phyloP scores from a whole-genome alignment of 2,329 filamentous ascomycete genomes.

The Cladosporium sp. region DNA sequence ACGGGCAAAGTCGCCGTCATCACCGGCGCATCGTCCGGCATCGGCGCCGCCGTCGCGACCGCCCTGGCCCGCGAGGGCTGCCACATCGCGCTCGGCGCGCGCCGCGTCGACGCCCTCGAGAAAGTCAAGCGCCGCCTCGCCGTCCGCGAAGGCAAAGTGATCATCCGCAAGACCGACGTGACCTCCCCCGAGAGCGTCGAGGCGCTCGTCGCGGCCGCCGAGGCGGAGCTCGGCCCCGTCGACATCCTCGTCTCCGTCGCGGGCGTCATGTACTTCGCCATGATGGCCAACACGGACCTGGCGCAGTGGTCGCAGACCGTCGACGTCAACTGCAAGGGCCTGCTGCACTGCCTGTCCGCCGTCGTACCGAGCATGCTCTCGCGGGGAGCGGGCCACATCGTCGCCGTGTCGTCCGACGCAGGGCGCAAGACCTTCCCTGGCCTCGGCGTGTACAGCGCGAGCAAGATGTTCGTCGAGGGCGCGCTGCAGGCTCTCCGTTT shows the following conservation, averaged over 20 bases:
- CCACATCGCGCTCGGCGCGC: slow-evolving; percentile 65
- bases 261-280: slow-evolving; percentile 82
- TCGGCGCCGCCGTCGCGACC: slow-evolving; percentile 66
- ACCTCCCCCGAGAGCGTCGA: slow-evolving; percentile 62
- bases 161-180: slow-evolving; percentile 66
- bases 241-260: slow-evolving; percentile 77
- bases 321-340: slow-evolving; percentile 80
- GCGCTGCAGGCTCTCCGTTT: slow-evolving; percentile 68
- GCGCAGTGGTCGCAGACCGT: slow-evolving; percentile 78
- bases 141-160: slow-evolving; percentile 55
- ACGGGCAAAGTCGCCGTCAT: slow-evolving; percentile 66
- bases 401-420: slow-evolving; percentile 76
- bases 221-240: slow-evolving; percentile 60
- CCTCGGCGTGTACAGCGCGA: slow-evolving; percentile 73
- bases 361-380: slow-evolving; percentile 66
- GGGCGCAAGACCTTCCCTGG: slow-evolving; percentile 78
- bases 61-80: slow-evolving; percentile 66
- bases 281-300: slow-evolving; percentile 70
- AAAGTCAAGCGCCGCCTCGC: slow-evolving; percentile 56
- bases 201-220: slow-evolving; percentile 54
- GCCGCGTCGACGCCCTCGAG: slow-evolving; percentile 63
- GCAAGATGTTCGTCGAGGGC: slow-evolving; percentile 80
- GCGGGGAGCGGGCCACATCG: slow-evolving; percentile 64
- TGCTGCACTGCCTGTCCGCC: slow-evolving; percentile 65
- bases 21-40: slow-evolving; percentile 74